Conservation (phyloP, 108 stramenopile genomes). For the Discostella stelligeroides region DNA sequence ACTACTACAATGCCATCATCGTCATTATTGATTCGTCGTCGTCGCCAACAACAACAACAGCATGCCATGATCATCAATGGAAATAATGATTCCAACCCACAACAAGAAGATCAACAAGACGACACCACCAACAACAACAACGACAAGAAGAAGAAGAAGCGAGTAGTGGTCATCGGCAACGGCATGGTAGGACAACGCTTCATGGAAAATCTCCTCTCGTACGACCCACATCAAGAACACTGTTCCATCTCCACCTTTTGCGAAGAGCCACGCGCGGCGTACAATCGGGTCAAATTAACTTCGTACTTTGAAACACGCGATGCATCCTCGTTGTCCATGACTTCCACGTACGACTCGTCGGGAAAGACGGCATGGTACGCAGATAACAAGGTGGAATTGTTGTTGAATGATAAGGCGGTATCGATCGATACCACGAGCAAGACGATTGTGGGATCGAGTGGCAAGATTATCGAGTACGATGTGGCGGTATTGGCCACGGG, state of each 20-base stretch:
- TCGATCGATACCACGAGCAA: constrained; percentile 83
- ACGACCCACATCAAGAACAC: constrained; percentile 60
- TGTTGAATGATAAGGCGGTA: constrained; percentile 83
- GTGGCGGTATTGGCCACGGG: constrained; percentile 93
- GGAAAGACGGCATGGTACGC: constrained; percentile 88
- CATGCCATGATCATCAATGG: no score
- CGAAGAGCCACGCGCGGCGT: constrained; percentile 92
- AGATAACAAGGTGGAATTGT: constrained; percentile 80
- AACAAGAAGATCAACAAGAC: no score
- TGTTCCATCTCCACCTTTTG: constrained; percentile 87
- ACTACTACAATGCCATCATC: no score
- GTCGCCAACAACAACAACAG: no score
- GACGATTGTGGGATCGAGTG: constrained; percentile 76
- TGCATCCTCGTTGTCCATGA: constrained; percentile 83
- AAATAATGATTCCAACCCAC: no score
- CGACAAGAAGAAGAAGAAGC: constrained; percentile 59
- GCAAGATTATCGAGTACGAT: constrained; percentile 83
- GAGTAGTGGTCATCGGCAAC: constrained; percentile 89
- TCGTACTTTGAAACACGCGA: constrained; percentile 91
- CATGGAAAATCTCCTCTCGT: constrained; percentile 87
- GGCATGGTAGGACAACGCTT: constrained; percentile 96
- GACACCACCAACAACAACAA: constrained; percentile 16
- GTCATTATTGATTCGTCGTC: no score
- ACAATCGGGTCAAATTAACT: constrained; percentile 93
- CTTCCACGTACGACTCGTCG: constrained; percentile 74